A percentile compares a stretch with the other conserved stretches of the same genome.
Evolutionary conservation across 2,329 filamentous ascomycete genomes (phyloP).

Genomic region (Aspergillus bombycis): DNA sequence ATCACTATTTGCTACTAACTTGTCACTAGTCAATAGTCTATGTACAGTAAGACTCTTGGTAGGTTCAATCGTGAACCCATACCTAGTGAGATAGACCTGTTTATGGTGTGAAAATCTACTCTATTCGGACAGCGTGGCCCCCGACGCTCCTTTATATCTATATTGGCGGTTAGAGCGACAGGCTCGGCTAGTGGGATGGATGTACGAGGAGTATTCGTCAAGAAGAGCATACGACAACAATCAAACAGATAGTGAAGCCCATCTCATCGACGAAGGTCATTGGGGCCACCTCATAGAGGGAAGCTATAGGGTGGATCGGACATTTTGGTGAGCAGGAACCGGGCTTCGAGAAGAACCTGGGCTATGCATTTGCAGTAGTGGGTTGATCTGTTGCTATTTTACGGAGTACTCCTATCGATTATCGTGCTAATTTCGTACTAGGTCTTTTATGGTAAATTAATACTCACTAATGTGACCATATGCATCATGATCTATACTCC

Average conservation of each 20-base stretch:
- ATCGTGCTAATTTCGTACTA: neutral
- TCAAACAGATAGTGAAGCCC: neutral
- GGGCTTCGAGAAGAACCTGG: slow-evolving; percentile 4
- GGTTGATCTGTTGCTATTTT: neutral
- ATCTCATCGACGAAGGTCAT: neutral
- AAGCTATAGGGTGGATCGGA: slow-evolving; percentile 2
- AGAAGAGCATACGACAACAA: neutral
- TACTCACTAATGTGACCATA: neutral
- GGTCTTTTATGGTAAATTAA: neutral
- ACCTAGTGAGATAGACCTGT: neutral
- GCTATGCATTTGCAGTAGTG: slow-evolving; percentile 17
- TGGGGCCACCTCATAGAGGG: slow-evolving; percentile 2
- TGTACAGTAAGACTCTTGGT: neutral
- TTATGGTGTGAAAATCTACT: neutral
- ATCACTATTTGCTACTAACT: neutral
- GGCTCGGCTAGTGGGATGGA: slow-evolving; percentile 20
- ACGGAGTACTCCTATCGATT: neutral
- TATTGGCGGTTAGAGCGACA: slow-evolving; percentile 10
- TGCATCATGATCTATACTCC: neutral
- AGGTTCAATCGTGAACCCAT: neutral
- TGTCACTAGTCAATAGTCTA: neutral
- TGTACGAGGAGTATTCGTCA: slow-evolving; percentile 14
- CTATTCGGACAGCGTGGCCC: slow-evolving; percentile 1
- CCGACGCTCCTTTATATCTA: neutral
- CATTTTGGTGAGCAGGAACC: slow-evolving; percentile 4